Base-by-base conservation (phyloP, 371 early-diverging fungal species). In the Mortierella sp. region DNA sequence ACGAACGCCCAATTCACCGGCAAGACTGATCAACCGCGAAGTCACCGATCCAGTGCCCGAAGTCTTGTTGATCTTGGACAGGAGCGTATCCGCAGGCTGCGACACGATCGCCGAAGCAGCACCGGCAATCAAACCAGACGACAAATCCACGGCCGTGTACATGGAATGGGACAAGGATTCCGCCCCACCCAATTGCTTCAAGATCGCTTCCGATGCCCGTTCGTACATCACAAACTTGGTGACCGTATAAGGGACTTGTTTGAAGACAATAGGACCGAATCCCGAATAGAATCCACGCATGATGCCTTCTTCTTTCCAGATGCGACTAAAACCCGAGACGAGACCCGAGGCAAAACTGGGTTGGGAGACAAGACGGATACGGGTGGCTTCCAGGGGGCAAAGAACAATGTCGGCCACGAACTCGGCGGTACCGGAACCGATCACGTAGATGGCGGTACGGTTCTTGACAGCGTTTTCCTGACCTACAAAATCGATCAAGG, bases 201-300 rank as follows among this genome's bases (percentile, higher is more conserved):
- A 81, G 76, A 91, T 86, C 21, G 71, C 60, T 79, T 86, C 84
- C 51, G 86, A 83, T 26, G 89, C 89, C 61, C 81, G 89, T 81
- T 95, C 96, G 79, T 91, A 95, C 69, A 91, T 90, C 70, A 91
- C 94, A 81, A 96, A 97, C 86, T 96, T 96, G 80, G 94, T 94
- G 89, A 97, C 94, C 61, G 97, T 97, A 86, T 97, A 97, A 46
- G 91, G 91, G 74, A 91, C 85, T 73, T 90, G 91, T 82, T 90
- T 90, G 80, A 90, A 83, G 71, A 89, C 81, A 73, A 91, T 90
- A 45, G 92, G 92, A 58, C 89, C 90, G 80, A 90, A 89, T 66
- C 90, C 90, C 68, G 88, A 89, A 86, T 90, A 91, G 84, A 90
- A 90, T 78, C 89, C 91, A 65, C 87, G 86, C 63, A 85, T 47